Evolutionary conservation across 352 stramenopile genomes (phyloP), one percentile per base, ranked within the genome.

Genomic region (Phytophthora macrochlamydospora): DNA sequence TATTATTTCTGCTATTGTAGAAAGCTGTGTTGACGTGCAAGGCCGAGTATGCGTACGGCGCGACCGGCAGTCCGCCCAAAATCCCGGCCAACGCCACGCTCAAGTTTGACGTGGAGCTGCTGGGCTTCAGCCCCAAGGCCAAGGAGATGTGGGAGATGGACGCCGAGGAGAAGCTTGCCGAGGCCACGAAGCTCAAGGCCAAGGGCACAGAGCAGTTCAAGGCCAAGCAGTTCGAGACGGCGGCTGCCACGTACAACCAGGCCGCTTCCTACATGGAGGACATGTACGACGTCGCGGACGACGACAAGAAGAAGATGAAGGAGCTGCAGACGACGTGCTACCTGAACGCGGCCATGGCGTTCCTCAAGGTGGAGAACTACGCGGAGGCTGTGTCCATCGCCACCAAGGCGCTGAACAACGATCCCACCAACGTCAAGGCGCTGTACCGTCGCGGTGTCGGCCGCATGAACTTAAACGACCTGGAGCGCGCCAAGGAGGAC

Each of bases 101-200:
- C 14, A 91, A 97, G 69, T 99, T 99, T 75, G 96, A 99, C 50
- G 95, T 99, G 7, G 96, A 99, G 78, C 73, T 99, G 50, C 68
- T 99, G 30, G 91, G 86, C 48, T 98, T 98, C 73, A 85, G 87
- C 53, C 91, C 97, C 52, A 98, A 98, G 76, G 90, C 93, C 38
- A 98, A 98, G 73, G 89, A 98, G 73, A 91, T 95, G 69, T 98
- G 92, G 92, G 92, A 99, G 59, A 95, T 96, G 86, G 80, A 89
- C 48, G 65, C 83, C 0, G 75, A 83, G 18, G 87, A 95, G 64
- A 96, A 94, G 67, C 84, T 98, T 38, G 76, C 75, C 9, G 88
- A 96, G 55, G 93, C 91, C 13, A 81, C 84, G 24, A 84, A 89
- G 66, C 72, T 98, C 31, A 98, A 98, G 65, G 80, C 91, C 5